phyloP scores from a whole-genome alignment of 805 yeast genomes.

The Kazachstania bromeliacearum region DNA sequence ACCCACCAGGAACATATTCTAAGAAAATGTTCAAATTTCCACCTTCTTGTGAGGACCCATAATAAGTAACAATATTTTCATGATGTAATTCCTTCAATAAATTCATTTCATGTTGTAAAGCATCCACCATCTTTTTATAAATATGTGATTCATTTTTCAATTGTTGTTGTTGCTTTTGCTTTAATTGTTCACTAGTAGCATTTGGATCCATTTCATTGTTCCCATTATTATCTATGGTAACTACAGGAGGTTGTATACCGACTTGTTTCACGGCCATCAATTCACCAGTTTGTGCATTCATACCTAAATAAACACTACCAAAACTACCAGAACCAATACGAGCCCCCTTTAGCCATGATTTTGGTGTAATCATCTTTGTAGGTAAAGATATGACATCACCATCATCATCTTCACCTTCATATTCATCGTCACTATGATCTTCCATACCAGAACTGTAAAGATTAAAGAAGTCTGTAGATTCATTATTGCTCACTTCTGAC shows the following conservation, averaged over 20 bases:
- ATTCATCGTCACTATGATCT: not conserved
- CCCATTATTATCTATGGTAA: slow-evolving; percentile 21
- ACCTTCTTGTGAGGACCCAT: slow-evolving; percentile 76
- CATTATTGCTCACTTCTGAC: no score
- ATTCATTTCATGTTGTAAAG: slow-evolving; percentile 72
- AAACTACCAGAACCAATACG: slow-evolving; percentile 91
- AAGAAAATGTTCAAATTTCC: slow-evolving; percentile 67
- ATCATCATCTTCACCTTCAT: slow-evolving; percentile 17
- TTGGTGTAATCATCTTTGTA: slow-evolving; percentile 43
- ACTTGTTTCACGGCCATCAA: slow-evolving; percentile 97
- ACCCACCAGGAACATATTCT: slow-evolving; percentile 68
- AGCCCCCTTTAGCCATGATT: slow-evolving; percentile 87
- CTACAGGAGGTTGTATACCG: slow-evolving; percentile 35
- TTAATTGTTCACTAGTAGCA: slow-evolving; percentile 11
- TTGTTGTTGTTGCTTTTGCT: slow-evolving; percentile 11
- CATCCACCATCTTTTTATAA: slow-evolving; percentile 58
- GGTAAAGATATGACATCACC: slow-evolving; percentile 32
- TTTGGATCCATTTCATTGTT: slow-evolving; percentile 17
- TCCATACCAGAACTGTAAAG: not conserved
- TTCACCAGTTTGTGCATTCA: slow-evolving; percentile 88
- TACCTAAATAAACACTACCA: slow-evolving; percentile 87
- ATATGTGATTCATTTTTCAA: slow-evolving; percentile 21
- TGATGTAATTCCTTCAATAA: slow-evolving; percentile 73
- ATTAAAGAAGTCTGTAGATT: slow-evolving; percentile 24
- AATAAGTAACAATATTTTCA: slow-evolving; percentile 84